Percentiles rank a stretch among this genome's conserved stretches.
phyloP scores from a whole-genome alignment of 75 land plant genomes.

The Cupressus sempervirens region DNA sequence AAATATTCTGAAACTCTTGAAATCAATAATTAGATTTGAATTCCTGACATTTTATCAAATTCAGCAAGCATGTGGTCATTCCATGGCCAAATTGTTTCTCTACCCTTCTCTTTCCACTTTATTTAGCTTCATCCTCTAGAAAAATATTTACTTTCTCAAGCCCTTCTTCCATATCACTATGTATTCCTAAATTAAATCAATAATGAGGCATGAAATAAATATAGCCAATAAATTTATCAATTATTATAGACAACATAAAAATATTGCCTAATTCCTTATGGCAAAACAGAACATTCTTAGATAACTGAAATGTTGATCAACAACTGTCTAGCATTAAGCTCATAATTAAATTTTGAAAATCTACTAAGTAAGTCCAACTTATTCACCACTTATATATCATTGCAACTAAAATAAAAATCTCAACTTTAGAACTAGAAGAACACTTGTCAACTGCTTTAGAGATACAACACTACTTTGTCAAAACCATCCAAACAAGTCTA shows the following conservation, averaged over 20 bases:
- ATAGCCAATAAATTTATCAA: constrained; percentile 47
- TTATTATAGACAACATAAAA: constrained; percentile 37
- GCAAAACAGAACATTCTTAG: constrained; percentile 51
- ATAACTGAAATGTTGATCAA: constrained; percentile 67
- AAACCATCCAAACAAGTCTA: constrained; percentile 46
- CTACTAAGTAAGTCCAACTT: constrained; percentile 50
- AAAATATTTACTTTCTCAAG: not conserved
- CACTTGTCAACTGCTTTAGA: not conserved
- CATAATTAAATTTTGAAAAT: constrained; percentile 26
- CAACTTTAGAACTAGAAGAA: constrained; percentile 7
- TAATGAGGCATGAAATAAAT: constrained; percentile 46
- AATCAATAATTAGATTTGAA: constrained; percentile 17
- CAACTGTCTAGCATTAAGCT: not conserved
- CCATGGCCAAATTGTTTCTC: not conserved
- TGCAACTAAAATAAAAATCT: constrained; percentile 34
- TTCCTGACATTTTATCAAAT: not conserved
- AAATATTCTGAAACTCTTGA: constrained; percentile 39
- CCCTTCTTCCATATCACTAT: constrained; percentile 5
- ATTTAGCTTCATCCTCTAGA: not conserved
- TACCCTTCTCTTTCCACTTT: not conserved
- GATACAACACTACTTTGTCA: constrained; percentile 13
- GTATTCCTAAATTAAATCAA: constrained; percentile 14
- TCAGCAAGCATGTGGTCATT: not conserved
- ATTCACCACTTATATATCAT: constrained; percentile 46
- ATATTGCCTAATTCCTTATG: constrained; percentile 55